These are phyloP conservation scores for Globisporangium orthogonon DNA, from an alignment of 352 stramenopile species.

Conservation along the genomic window DNA sequence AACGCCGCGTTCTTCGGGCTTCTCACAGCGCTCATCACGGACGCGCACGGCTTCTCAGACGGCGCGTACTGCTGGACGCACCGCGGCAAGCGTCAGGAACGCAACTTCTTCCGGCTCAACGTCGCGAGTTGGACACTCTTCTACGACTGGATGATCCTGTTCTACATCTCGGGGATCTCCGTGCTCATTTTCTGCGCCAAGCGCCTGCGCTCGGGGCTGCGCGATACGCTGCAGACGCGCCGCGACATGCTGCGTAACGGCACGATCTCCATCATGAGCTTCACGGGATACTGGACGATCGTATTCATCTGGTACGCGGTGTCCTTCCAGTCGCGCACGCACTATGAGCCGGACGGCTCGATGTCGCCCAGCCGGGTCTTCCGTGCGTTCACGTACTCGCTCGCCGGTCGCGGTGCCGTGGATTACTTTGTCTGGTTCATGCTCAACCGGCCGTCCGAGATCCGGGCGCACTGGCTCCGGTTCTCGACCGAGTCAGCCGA, in stretches of 20 bases:
- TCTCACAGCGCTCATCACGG: slow-evolving; percentile 25
- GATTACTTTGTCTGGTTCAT: slow-evolving; percentile 88
- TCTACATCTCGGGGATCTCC: slow-evolving; percentile 67
- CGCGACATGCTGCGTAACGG: slow-evolving; percentile 75
- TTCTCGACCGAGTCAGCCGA: slow-evolving; percentile 74
- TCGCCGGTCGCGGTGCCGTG: slow-evolving; percentile 57
- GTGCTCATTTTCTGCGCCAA: slow-evolving; percentile 62
- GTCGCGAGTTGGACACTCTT: slow-evolving; percentile 68
- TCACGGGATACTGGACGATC: slow-evolving; percentile 79
- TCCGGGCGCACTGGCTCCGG: slow-evolving; percentile 57
- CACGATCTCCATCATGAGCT: slow-evolving; percentile 77
- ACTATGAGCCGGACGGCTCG: slow-evolving; percentile 27
- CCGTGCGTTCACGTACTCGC: slow-evolving; percentile 54
- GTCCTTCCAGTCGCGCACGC: slow-evolving; percentile 54
- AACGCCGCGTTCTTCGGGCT: slow-evolving; percentile 32
- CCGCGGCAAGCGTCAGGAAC: slow-evolving; percentile 32
- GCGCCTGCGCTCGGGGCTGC: slow-evolving; percentile 58
- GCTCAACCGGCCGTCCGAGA: slow-evolving; percentile 62
- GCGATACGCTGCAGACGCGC: slow-evolving; percentile 66
- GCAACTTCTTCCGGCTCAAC: slow-evolving; percentile 71
- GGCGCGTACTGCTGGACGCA: slow-evolving; percentile 79
- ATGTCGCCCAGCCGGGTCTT: slow-evolving; percentile 53
- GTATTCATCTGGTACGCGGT: slow-evolving; percentile 74
- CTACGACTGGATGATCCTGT: slow-evolving; percentile 84
- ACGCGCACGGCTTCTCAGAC: slow-evolving; percentile 52